Percentiles rank a stretch among this genome's conserved stretches.
Conservation (phyloP, 108 stramenopile genomes). For the Poteriospumella lacustris region DNA sequence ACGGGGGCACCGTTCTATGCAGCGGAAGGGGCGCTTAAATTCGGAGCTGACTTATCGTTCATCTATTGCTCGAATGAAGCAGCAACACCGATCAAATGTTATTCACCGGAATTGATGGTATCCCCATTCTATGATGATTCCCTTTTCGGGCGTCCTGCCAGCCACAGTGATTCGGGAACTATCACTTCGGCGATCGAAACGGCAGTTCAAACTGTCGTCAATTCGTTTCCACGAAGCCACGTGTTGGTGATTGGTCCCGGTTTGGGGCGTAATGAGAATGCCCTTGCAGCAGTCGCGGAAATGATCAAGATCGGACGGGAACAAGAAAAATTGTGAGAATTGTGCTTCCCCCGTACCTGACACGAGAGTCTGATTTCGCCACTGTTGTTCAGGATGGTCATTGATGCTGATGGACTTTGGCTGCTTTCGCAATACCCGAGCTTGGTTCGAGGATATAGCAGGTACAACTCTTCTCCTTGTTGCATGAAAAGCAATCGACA, state of each 20-base stretch:
- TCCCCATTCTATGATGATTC: conserved; percentile 61
- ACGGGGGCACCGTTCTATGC: conserved; percentile 98
- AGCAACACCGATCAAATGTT: conserved; percentile 82
- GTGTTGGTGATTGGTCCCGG: conserved; percentile 86
- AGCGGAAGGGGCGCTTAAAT: conserved; percentile 70
- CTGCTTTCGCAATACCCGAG: conserved; percentile 57
- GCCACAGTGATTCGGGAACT: not conserved
- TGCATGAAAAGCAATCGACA: conserved; percentile 5
- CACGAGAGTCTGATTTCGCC: not conserved
- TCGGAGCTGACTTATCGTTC: conserved; percentile 88
- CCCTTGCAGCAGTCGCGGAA: conserved; percentile 55
- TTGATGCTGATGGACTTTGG: conserved; percentile 90
- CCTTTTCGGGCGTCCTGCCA: not conserved
- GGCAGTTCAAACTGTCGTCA: conserved; percentile 50
- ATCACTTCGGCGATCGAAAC: not conserved
- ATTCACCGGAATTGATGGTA: conserved; percentile 73
- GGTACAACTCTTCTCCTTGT: not conserved
- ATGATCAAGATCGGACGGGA: conserved; percentile 64
- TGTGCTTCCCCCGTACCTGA: not conserved
- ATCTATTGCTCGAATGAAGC: conserved; percentile 85
- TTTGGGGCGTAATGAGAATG: conserved; percentile 70
- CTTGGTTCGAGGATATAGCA: not conserved
- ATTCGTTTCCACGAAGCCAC: conserved; percentile 61
- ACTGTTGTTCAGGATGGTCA: conserved; percentile 49
- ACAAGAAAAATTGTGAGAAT: conserved; percentile 21